Conservation (phyloP, 75 land plant species). For the Sequoia sempervirens region DNA sequence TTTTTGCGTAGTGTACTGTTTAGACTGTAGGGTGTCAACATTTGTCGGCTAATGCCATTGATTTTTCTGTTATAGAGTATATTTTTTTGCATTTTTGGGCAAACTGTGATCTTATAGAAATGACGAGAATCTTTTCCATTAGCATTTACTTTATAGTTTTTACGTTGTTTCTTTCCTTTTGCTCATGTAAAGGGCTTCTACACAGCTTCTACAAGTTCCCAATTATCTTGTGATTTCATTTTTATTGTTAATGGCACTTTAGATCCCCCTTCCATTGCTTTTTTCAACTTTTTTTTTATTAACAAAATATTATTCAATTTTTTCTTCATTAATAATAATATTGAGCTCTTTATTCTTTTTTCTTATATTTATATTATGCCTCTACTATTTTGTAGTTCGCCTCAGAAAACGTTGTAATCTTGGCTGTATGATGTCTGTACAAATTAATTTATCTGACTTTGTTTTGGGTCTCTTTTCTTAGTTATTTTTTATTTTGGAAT, state of each 20-base stretch:
- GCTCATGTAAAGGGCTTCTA: not conserved
- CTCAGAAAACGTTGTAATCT: not conserved
- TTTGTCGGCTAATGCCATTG: not conserved
- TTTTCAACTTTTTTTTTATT: not conserved
- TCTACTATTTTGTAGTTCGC: not conserved
- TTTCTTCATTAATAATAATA: not conserved
- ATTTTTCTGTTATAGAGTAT: not conserved
- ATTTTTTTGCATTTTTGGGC: not conserved
- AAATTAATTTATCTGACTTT: not conserved
- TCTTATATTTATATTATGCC: not conserved
- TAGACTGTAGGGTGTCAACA: not conserved
- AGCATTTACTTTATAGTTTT: not conserved
- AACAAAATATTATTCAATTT: not conserved
- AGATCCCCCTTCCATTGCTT: not conserved
- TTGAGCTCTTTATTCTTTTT: not conserved
- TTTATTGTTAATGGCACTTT: not conserved
- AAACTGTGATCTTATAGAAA: not conserved
- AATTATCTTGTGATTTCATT: not conserved
- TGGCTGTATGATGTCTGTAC: not conserved
- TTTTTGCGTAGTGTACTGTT: not conserved
- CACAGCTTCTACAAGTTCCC: not conserved
- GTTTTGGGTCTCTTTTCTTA: not conserved
- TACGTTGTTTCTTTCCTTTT: not conserved
- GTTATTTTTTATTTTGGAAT: not conserved
- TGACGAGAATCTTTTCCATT: not conserved